phyloP scores from a whole-genome alignment of 2,329 filamentous ascomycete species.

The Scopulariopsis brevicaulis region DNA sequence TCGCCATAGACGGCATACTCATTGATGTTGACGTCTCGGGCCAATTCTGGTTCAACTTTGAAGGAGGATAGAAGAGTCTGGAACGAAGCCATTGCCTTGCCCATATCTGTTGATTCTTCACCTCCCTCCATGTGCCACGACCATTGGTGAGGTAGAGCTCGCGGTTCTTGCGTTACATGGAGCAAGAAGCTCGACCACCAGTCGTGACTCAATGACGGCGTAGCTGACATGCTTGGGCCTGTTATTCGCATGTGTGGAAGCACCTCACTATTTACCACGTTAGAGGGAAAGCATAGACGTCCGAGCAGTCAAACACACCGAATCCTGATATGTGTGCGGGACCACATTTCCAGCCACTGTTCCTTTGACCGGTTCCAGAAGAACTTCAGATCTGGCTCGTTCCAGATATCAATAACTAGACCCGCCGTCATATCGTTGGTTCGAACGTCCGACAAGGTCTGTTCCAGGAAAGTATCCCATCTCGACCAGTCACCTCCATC shows the following conservation, averaged over 20 bases:
- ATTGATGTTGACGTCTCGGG: conserved; percentile 4
- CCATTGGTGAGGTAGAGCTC: conserved; percentile 28
- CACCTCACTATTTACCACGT: neutral
- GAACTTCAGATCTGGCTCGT: conserved; percentile 5
- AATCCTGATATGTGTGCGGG: conserved; percentile 4
- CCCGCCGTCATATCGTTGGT: conserved; percentile 1
- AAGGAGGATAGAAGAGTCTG: neutral
- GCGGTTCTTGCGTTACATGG: conserved; percentile 18
- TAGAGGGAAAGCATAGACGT: conserved; percentile 5
- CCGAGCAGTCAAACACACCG: neutral
- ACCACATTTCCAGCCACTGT: conserved; percentile 6
- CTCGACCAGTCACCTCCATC: conserved; percentile 7
- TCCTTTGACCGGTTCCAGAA: conserved; percentile 6
- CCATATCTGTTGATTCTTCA: neutral
- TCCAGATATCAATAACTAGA: conserved; percentile 8
- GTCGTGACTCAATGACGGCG: conserved; percentile 17
- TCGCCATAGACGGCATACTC: conserved; percentile 4
- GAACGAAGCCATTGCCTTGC: neutral
- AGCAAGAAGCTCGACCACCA: conserved; percentile 27
- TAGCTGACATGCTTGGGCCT: conserved; percentile 24
- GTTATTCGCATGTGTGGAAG: conserved; percentile 13
- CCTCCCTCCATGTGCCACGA: conserved; percentile 21
- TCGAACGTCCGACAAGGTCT: conserved; percentile 4
- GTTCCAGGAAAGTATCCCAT: conserved; percentile 5
- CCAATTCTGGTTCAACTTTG: neutral